Conservation (phyloP, 2,329 filamentous ascomycete genomes). For the Fusarium redolens region DNA sequence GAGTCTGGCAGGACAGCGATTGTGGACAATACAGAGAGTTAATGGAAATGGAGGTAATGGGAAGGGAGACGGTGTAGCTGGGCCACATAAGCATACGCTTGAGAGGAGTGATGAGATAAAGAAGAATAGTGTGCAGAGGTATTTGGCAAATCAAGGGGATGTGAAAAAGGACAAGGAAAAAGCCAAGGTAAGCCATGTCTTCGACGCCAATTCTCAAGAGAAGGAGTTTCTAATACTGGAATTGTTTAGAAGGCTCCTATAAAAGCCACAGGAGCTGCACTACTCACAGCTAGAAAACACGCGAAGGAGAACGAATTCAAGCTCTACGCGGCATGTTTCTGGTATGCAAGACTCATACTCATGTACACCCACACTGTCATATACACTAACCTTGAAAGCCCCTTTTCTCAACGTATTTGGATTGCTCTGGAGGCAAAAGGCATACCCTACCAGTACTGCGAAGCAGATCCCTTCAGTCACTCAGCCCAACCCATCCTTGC, state of each 20-base stretch:
- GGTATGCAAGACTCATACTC: conserved; percentile 64
- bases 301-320: conserved; percentile 77
- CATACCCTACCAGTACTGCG: conserved; percentile 85
- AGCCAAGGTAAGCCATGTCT: conserved; percentile 36
- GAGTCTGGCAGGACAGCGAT: conserved; percentile 61
- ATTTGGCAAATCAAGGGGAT: conserved; percentile 72
- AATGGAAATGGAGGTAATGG: conserved; percentile 81
- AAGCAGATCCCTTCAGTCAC: conserved; percentile 83
- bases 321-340: conserved; percentile 86
- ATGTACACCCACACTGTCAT: too few relatives aligned
- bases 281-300: conserved; percentile 76
- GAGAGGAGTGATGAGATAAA: conserved; percentile 82
- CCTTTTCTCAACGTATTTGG: conserved; percentile 90
- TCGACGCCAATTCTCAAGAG: background rate
- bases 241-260: conserved; percentile 72
- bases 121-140: conserved; percentile 80
- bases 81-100: conserved; percentile 79
- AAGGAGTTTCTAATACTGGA: background rate
- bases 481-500: conserved; percentile 72
- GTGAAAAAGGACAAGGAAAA: conserved; percentile 68
- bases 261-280: conserved; percentile 77
- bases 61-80: conserved; percentile 75
- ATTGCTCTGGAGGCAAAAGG: conserved; percentile 85
- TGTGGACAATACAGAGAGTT: conserved; percentile 81
- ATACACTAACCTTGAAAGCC: conserved; percentile 58